Evolutionary conservation across 2,329 filamentous ascomycete genomes (phyloP).

Genomic region (Coleophoma eucalyptorum): DNA sequence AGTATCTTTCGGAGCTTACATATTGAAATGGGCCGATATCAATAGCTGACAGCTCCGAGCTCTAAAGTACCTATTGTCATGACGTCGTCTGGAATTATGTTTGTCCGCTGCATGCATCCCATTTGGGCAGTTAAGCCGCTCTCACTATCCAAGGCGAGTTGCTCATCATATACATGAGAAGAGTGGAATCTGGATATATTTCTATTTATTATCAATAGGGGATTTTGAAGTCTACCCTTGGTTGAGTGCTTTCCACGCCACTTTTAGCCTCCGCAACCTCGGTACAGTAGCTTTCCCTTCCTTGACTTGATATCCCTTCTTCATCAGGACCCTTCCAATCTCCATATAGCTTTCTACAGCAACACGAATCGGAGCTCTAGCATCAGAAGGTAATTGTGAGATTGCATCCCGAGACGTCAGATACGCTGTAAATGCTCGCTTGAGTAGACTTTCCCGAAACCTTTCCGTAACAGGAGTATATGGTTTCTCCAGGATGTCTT

Average conservation of each 20-base stretch:
- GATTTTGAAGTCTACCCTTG: conserved; percentile 8
- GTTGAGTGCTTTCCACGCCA: conserved; percentile 54
- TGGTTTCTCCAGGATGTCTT: conserved; percentile 50
- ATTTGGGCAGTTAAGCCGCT: too few relatives aligned
- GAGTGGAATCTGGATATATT: too few relatives aligned
- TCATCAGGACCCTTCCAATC: conserved; percentile 59
- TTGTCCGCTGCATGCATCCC: too few relatives aligned
- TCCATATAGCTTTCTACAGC: conserved; percentile 76
- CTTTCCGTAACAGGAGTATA: conserved; percentile 39
- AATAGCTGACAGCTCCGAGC: too few relatives aligned
- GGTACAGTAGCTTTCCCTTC: conserved; percentile 39
- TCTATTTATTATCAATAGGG: conserved; percentile 6
- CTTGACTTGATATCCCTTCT: conserved; percentile 36
- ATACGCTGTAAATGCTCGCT: conserved; percentile 59
- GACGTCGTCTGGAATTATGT: too few relatives aligned
- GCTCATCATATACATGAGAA: too few relatives aligned
- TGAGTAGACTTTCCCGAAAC: conserved; percentile 51
- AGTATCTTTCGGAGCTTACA: too few relatives aligned
- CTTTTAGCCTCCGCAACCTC: conserved; percentile 42
- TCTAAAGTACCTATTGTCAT: too few relatives aligned
- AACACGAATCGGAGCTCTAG: conserved; percentile 60
- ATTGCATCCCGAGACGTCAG: conserved; percentile 50
- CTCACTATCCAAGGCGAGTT: too few relatives aligned
- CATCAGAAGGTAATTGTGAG: conserved; percentile 54
- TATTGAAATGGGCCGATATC: too few relatives aligned